A percentile compares a stretch with the other conserved stretches of the same genome.
These are phyloP conservation scores for Kluyveromyces siamensis DNA, from an alignment of 805 yeast genomes.

Conservation along the genomic window DNA sequence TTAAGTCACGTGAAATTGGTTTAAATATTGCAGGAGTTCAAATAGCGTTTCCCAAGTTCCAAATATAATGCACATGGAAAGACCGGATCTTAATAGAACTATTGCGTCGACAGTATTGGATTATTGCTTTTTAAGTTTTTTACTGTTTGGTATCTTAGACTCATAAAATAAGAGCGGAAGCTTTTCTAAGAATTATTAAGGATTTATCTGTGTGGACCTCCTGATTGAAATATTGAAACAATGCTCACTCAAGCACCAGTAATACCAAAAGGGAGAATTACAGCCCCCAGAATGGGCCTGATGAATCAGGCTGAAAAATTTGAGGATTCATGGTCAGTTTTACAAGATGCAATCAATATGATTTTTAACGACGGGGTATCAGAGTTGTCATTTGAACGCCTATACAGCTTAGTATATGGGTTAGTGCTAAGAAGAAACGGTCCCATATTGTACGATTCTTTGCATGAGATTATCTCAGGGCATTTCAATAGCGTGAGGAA, in stretches of 20 bases:
- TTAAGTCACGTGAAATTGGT: background rate
- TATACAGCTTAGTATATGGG: constrained; percentile 71
- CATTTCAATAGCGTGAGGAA: constrained; percentile 7
- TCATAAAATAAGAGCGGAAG: too few species aligned
- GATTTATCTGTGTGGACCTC: background rate
- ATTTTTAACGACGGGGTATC: constrained; percentile 68
- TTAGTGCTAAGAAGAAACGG: constrained; percentile 67
- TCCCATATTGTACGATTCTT: constrained; percentile 44
- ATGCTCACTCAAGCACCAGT: background rate
- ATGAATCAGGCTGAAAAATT: constrained; percentile 48
- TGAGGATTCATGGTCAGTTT: constrained; percentile 55
- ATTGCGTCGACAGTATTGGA: too few species aligned
- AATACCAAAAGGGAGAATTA: background rate
- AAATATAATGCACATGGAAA: too few species aligned
- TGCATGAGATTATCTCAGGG: constrained; percentile 7
- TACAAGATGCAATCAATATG: constrained; percentile 59
- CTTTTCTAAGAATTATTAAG: background rate
- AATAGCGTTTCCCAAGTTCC: too few species aligned
- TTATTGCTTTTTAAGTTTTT: too few species aligned
- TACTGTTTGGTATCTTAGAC: too few species aligned
- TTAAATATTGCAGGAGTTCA: too few species aligned
- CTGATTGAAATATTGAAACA: background rate
- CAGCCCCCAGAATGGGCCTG: constrained; percentile 50
- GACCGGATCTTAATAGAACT: too few species aligned
- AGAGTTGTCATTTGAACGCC: constrained; percentile 68